Percentiles rank a stretch among this genome's conserved stretches.
These are phyloP conservation scores for Psophocarpus tetragonolobus DNA, from an alignment of 306 rosid genomes.

Conservation along the genomic window DNA sequence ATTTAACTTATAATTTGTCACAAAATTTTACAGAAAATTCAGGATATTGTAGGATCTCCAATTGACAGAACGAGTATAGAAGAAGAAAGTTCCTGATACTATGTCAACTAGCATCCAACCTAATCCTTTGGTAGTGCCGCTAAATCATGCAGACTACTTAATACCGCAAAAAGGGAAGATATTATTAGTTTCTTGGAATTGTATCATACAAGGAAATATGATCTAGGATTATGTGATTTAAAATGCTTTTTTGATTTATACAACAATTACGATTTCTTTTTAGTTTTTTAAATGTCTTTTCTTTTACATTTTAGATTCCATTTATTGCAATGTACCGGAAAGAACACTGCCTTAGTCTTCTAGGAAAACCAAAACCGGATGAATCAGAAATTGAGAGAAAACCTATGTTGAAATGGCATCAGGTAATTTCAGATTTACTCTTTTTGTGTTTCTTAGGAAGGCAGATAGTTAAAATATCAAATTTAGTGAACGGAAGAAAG, in stretches of 20 bases:
- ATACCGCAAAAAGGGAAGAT: constrained; percentile 37
- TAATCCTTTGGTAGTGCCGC: constrained; percentile 39
- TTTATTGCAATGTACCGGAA: constrained; percentile 51
- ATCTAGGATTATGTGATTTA: constrained; percentile 37
- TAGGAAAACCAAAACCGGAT: constrained; percentile 31
- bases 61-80: constrained; percentile 39
- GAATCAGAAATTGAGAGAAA: constrained; percentile 2
- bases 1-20: constrained; percentile 7
- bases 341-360: constrained; percentile 44
- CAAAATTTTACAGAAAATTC: constrained; percentile 35
- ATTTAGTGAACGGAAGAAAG: constrained; percentile 14
- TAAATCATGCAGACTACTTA: constrained; percentile 23
- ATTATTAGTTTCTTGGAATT: constrained; percentile 49
- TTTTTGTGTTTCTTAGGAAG: constrained; percentile 1
- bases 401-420: constrained; percentile 32
- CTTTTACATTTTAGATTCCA: constrained; percentile 39
- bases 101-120: constrained; percentile 36
- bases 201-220: constrained; percentile 45
- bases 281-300: background rate
- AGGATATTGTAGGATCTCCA: constrained; percentile 45
- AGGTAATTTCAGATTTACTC: constrained; percentile 25
- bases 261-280: background rate
- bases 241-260: constrained; percentile 3
- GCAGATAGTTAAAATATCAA: constrained; percentile 21
- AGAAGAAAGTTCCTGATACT: constrained; percentile 52